Conservation (phyloP, 352 stramenopile species). For the Peronospora farinosa region DNA sequence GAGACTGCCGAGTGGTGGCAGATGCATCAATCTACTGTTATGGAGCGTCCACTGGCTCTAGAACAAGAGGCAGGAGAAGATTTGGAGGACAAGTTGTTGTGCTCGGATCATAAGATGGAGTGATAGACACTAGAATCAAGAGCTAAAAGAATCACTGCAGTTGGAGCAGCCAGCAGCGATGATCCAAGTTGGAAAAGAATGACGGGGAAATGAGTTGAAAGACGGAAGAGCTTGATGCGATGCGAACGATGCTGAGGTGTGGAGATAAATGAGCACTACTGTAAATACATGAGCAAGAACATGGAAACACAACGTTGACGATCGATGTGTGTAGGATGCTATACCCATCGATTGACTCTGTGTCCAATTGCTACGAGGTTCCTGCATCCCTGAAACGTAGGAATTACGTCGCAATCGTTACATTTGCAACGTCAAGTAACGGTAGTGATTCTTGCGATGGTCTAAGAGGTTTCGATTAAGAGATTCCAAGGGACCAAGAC, state of each 20-base stretch:
- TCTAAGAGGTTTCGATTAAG: too few species aligned
- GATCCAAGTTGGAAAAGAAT: constrained; percentile 7
- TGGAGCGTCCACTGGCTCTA: constrained; percentile 4
- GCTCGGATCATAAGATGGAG: neutral
- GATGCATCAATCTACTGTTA: constrained; percentile 6
- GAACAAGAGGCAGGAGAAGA: constrained; percentile 22
- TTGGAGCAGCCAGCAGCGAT: neutral
- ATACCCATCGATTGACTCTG: too few species aligned
- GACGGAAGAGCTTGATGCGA: neutral
- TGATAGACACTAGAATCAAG: neutral
- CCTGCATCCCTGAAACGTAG: too few species aligned
- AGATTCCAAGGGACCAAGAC: too few species aligned
- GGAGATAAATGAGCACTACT: constrained; percentile 8
- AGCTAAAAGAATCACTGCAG: neutral
- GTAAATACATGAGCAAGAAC: neutral
- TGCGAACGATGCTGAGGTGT: neutral
- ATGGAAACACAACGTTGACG: too few species aligned
- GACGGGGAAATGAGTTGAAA: neutral
- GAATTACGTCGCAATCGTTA: too few species aligned
- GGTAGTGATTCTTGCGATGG: too few species aligned
- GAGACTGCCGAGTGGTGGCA: constrained; percentile 57
- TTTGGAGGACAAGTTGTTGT: neutral
- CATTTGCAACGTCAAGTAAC: too few species aligned
- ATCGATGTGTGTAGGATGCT: too few species aligned
- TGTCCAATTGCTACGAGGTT: too few species aligned